Conservation (phyloP, 331 rosid species). For the Pyracantha coccinea region DNA sequence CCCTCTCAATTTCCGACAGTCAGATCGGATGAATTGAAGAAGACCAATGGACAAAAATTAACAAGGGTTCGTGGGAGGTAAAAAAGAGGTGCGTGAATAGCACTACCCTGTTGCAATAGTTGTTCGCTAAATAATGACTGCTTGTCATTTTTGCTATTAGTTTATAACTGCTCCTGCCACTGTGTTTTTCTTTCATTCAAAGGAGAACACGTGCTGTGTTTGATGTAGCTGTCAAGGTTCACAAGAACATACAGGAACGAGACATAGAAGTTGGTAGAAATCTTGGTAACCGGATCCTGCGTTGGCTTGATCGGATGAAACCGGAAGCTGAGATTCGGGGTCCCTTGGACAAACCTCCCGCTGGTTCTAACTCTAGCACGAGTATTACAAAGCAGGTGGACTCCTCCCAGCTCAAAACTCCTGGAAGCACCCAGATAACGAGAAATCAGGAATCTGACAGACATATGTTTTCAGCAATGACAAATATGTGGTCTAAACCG, state of each 20-base stretch:
- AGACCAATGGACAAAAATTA: too few species aligned
- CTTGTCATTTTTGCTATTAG: background rate
- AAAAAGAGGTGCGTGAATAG: too few species aligned
- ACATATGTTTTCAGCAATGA: slow-evolving; percentile 45
- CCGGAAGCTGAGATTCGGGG: slow-evolving; percentile 81
- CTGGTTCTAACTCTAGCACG: slow-evolving; percentile 21
- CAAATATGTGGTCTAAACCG: slow-evolving; percentile 28
- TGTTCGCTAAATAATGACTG: background rate
- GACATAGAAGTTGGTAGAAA: slow-evolving; percentile 83
- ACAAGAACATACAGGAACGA: slow-evolving; percentile 67
- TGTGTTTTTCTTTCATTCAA: background rate
- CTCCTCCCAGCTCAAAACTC: slow-evolving; percentile 31
- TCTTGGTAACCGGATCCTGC: slow-evolving; percentile 66
- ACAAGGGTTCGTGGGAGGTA: too few species aligned
- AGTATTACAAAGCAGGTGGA: slow-evolving; percentile 25
- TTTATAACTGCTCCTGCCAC: background rate
- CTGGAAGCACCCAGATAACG: slow-evolving; percentile 20
- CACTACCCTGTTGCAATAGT: too few species aligned
- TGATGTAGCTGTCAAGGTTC: slow-evolving; percentile 60
- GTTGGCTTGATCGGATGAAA: slow-evolving; percentile 64
- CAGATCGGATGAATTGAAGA: too few species aligned
- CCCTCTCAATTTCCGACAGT: too few species aligned
- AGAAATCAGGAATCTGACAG: slow-evolving; percentile 46
- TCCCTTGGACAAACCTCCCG: slow-evolving; percentile 10
- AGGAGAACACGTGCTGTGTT: slow-evolving; percentile 72